phyloP scores from a whole-genome alignment of 2,329 filamentous ascomycete species.

The Penicillium digitatum region DNA sequence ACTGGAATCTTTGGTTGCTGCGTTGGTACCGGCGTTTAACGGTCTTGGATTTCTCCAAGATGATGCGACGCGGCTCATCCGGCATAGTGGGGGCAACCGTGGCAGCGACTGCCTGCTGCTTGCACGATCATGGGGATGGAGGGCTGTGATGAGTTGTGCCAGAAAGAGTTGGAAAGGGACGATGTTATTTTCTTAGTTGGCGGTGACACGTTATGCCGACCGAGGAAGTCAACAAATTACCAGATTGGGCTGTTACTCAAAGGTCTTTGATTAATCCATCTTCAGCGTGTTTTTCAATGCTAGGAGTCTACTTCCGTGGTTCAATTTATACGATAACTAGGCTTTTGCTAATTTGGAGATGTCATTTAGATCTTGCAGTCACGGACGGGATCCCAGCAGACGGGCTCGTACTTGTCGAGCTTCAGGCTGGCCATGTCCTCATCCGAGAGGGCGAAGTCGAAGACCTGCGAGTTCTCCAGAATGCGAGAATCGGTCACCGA shows the following conservation, averaged over 20 bases:
- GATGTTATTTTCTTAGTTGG: conserved; percentile 6
- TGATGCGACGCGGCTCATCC: conserved; percentile 30
- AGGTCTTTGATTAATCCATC: neutral
- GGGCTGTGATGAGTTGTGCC: neutral
- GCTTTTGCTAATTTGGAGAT: neutral
- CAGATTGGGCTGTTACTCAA: conserved; percentile 11
- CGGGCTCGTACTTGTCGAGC: conserved; percentile 54
- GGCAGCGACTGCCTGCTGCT: conserved; percentile 19
- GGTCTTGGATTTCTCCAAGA: conserved; percentile 39
- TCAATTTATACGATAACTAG: neutral
- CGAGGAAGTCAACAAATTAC: conserved; percentile 20
- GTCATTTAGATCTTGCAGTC: conserved; percentile 25
- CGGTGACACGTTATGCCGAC: conserved; percentile 35
- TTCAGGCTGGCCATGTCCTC: conserved; percentile 57
- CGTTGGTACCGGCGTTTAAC: conserved; percentile 39
- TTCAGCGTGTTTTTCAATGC: neutral
- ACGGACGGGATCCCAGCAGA: conserved; percentile 54
- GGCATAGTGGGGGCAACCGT: conserved; percentile 27
- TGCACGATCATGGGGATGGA: conserved; percentile 16
- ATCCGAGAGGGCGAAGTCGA: conserved; percentile 57
- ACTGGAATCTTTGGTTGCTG: conserved; percentile 36
- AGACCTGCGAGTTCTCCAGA: conserved; percentile 57
- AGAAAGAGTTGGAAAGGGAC: neutral
- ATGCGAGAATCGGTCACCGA: conserved; percentile 59
- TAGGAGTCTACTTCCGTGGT: neutral